Percentiles rank a stretch among this genome's conserved stretches.
Conservation (phyloP, 2,329 filamentous ascomycete species). For the Aspergillus piperis region DNA sequence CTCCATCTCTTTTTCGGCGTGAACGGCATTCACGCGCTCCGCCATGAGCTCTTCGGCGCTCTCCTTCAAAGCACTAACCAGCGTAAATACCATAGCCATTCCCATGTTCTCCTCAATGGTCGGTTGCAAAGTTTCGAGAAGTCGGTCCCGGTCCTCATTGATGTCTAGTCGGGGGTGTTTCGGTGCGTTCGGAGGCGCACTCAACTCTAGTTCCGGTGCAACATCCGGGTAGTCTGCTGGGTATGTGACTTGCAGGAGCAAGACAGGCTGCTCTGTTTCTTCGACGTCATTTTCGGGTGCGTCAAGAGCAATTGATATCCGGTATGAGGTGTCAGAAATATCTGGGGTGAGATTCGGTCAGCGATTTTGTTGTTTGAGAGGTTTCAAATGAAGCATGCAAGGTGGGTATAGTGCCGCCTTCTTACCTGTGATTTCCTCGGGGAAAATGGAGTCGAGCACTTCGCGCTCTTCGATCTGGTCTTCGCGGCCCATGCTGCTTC, state of each 20-base stretch:
- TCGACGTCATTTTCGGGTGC: slow-evolving; percentile 66
- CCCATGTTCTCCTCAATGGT: slow-evolving; percentile 90
- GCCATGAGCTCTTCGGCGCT: slow-evolving; percentile 80
- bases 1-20: slow-evolving; percentile 55
- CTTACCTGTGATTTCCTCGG: slow-evolving; percentile 90
- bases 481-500: slow-evolving; percentile 59
- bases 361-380: not conserved
- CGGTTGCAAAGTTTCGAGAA: slow-evolving; percentile 70
- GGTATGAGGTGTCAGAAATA: slow-evolving; percentile 85
- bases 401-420: not conserved
- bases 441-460: slow-evolving; percentile 97
- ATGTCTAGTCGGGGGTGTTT: slow-evolving; percentile 76
- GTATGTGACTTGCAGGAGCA: slow-evolving; percentile 84
- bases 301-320: slow-evolving; percentile 83
- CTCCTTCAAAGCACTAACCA: slow-evolving; percentile 86
- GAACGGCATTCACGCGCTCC: slow-evolving; percentile 67
- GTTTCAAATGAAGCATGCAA: too few species aligned
- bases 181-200: slow-evolving; percentile 68
- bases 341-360: slow-evolving; percentile 54
- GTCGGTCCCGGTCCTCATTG: slow-evolving; percentile 71
- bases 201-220: slow-evolving; percentile 78
- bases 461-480: slow-evolving; percentile 96
- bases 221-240: slow-evolving; percentile 89
- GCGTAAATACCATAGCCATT: slow-evolving; percentile 96
- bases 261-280: slow-evolving; percentile 62